Percentiles rank a stretch among this genome's conserved stretches.
phyloP scores from a whole-genome alignment of 495 filamentous ascomycete genomes.

The Margaritispora aquatica region DNA sequence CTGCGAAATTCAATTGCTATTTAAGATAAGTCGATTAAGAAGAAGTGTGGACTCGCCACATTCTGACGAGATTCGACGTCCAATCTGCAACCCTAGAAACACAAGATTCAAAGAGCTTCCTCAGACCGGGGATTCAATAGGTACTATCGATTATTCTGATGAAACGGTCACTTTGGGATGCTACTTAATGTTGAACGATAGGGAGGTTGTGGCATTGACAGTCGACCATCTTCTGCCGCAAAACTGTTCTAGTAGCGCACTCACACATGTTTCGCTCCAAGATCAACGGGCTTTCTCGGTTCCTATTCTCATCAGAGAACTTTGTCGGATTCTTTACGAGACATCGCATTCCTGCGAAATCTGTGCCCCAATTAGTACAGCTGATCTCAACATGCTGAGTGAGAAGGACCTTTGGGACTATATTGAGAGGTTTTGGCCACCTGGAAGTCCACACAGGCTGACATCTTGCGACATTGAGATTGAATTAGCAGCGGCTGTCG shows the following conservation, averaged over 20 bases:
- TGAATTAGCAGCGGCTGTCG: neutral
- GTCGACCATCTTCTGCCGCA: constrained; percentile 4
- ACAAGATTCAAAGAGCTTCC: neutral
- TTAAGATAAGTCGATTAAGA: neutral
- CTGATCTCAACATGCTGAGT: neutral
- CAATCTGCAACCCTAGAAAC: constrained; percentile 4
- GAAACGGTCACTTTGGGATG: constrained; percentile 5
- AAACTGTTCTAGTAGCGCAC: too few species aligned
- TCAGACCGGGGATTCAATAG: constrained; percentile 4
- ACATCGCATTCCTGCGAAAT: neutral
- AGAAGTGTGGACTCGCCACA: neutral
- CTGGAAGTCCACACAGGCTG: too few species aligned
- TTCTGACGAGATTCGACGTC: neutral
- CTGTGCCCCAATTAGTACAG: neutral
- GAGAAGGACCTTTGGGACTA: neutral
- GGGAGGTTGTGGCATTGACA: neutral
- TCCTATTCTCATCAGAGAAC: neutral
- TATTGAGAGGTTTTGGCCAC: too few species aligned
- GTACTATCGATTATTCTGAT: neutral
- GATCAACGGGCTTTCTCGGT: neutral
- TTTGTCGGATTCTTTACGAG: neutral
- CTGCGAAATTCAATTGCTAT: neutral
- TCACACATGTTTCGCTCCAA: constrained; percentile 3
- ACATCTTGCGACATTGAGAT: neutral
- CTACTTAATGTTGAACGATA: neutral